Base-by-base conservation (phyloP, 352 stramenopile genomes). In the Globisporangium spinosum region DNA sequence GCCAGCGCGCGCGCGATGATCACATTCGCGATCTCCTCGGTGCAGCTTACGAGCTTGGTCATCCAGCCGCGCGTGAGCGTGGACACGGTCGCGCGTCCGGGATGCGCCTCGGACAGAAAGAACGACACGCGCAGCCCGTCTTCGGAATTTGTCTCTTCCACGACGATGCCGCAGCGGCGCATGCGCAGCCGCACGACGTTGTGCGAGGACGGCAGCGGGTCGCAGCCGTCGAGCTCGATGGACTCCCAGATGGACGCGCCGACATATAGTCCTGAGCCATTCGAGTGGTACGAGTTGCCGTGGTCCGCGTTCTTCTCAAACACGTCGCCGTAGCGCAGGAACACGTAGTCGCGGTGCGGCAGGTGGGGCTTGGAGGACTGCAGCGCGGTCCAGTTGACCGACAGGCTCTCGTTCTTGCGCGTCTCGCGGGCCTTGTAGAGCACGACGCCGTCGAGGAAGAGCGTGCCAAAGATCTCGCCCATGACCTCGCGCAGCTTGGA, bases 271-370 rank as follows among this genome's bases (percentile, higher is more conserved):
- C 87, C 85, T n/a, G 82, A 89, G 38, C 84, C 84, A 57, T 68
- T 78, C 45, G 76, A 75, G 58, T 87, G 74, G 69, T 90, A 90
- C 51, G 84, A 62, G 29, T 70, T 82, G 57, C 72, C 70, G 67
- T 91, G 75, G 56, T 93, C 80, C 23, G 77, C 69, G 51, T 86
- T 82, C 62, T 88, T 87, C 69, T 92, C 84, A 60, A 94, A 93
- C 6, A 88, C 73, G 65, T 95, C 87, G 12, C 73, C 79, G 62
- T 95, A 95, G 15, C 84, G 78, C 60, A 95, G 54, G 67, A 93
- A 94, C n/a, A 95, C 83, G 64, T 95, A 95, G 83, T 95, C 87
- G 29, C 87, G 84, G 70, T 95, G 87, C 23, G 85, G 87, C 29
- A 95, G 64, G 62, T 94, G 89, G 3, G 87, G 83, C 73, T 94